Base-by-base conservation (phyloP, 1,284 basidiomycete genomes). In the Rhodotorula sp. region DNA sequence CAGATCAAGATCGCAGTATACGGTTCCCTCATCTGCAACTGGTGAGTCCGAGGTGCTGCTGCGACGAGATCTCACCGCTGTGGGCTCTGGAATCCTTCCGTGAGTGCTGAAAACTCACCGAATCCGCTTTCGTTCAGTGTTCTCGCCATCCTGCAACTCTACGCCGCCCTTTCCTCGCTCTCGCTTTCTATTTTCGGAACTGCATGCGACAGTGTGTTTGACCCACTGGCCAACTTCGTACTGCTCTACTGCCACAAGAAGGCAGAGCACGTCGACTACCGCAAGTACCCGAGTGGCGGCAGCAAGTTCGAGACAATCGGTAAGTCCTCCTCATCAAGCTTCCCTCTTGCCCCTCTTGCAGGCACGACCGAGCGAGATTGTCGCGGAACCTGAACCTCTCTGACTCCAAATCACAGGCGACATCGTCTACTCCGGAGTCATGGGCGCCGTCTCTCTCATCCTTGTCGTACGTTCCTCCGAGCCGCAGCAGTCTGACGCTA, bases 391-490 rank as follows among this genome's bases (percentile, higher is more conserved):
- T 52, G 50, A 52, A 10, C 7, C 34, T 34, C 34, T 34, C 34
- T 34, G 34, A 5, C 86, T 89, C n/a, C 86, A 93, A 61, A 95
- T n/a, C n/a, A n/a, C 59, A 60, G 93, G 93, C 52, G 95, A 95
- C 78, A 89, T 95, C 72, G 84, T 92, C 66, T 97, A 79, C 65
- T 74, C 77, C 48, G 73, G 72, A 76, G 90, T 91, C 56, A 94
- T 94, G 92, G 86, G 86, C 67, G 86, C 89, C 18, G 92, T 93
- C 72, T 93, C 92, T 78, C 81, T 93, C 34, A 87, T 95, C 62
- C 87, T 95, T 75, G 86, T 93, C 57, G 92, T 97, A 21, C 19
- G 47, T 31, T 26, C 10, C 54, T 19, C 16, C 28, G 23, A 59
- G 47, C 28, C 2, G 23, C n/a, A 23, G 0, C 12, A 7, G 23